Percentiles rank a stretch among this genome's conserved stretches.
Conservation (phyloP, 352 stramenopile genomes). For the Globisporangium recalcitrans region DNA sequence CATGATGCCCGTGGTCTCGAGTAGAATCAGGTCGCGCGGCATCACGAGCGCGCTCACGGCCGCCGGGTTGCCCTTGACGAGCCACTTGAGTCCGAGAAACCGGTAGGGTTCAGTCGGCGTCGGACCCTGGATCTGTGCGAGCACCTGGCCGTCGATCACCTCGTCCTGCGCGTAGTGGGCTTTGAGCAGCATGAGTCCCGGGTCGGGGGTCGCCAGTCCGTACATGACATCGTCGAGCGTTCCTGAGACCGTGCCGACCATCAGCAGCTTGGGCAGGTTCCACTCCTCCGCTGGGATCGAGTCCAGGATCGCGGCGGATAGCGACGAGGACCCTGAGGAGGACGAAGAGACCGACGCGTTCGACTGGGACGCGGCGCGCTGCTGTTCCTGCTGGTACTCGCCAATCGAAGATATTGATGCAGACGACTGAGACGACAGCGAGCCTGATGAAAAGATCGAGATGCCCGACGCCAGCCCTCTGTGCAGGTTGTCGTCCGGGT, state of each 20-base stretch:
- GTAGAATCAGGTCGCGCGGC: conserved; percentile 45
- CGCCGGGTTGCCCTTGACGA: conserved; percentile 8
- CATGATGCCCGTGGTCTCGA: conserved; percentile 43
- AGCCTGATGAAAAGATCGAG: neutral
- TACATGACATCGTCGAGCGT: conserved; percentile 56
- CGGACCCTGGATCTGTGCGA: conserved; percentile 28
- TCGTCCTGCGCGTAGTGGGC: conserved; percentile 31
- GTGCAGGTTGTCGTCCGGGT: neutral
- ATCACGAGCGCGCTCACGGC: conserved; percentile 23
- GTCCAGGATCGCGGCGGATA: neutral
- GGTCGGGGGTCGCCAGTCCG: conserved; percentile 33
- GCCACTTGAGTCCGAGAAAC: conserved; percentile 46
- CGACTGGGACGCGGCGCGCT: neutral
- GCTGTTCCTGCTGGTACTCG: neutral
- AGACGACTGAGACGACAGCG: neutral
- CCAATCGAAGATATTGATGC: neutral
- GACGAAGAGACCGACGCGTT: neutral
- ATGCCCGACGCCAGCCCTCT: neutral
- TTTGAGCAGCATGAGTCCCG: conserved; percentile 25
- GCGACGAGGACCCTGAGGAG: neutral
- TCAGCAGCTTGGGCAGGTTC: conserved; percentile 27
- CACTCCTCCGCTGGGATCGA: neutral
- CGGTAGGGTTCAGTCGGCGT: conserved; percentile 36
- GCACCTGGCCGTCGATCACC: conserved; percentile 33
- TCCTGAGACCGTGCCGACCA: conserved; percentile 32